Conservation (phyloP, 164 flowering plant genomes). For the Magnolia kwangsiensis region DNA sequence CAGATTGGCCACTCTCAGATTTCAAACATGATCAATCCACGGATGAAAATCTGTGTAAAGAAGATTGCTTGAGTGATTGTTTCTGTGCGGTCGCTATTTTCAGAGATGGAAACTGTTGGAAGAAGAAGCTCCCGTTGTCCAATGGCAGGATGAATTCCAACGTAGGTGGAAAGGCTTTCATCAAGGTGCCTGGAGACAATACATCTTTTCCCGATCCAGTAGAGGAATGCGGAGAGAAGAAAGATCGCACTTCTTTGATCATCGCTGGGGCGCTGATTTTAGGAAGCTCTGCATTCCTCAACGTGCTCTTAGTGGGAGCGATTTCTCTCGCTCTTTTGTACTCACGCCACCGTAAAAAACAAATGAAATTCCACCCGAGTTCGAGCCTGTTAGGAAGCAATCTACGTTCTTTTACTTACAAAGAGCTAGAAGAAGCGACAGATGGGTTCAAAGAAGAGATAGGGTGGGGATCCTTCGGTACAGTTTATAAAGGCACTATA, state of each 20-base stretch:
- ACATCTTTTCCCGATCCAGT: no score
- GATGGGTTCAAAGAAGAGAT: conserved; percentile 10
- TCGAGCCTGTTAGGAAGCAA: neutral
- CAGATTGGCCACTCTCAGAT: conserved; percentile 39
- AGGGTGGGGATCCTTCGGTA: conserved; percentile 13
- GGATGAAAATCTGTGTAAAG: conserved; percentile 30
- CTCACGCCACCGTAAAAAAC: neutral
- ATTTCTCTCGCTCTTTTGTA: neutral
- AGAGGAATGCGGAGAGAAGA: no score
- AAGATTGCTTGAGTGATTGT: conserved; percentile 45
- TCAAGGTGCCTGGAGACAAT: conserved; percentile 27
- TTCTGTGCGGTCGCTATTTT: conserved; percentile 41
- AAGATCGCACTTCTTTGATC: no score
- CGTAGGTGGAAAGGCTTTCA: conserved; percentile 23
- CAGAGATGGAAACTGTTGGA: conserved; percentile 31
- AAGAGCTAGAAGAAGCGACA: conserved; percentile 11
- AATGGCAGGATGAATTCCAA: conserved; percentile 26
- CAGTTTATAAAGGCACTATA: conserved; percentile 13
- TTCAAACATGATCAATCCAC: conserved; percentile 11
- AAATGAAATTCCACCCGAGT: neutral
- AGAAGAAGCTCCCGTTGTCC: conserved; percentile 37
- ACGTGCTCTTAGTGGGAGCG: neutral
- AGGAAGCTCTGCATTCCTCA: neutral
- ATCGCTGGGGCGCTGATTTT: no score
- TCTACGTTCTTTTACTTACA: conserved; percentile 3